Percentiles rank a stretch among this genome's conserved stretches.
Conservation (phyloP, 2,329 filamentous ascomycete genomes). For the Fusarium sp. region DNA sequence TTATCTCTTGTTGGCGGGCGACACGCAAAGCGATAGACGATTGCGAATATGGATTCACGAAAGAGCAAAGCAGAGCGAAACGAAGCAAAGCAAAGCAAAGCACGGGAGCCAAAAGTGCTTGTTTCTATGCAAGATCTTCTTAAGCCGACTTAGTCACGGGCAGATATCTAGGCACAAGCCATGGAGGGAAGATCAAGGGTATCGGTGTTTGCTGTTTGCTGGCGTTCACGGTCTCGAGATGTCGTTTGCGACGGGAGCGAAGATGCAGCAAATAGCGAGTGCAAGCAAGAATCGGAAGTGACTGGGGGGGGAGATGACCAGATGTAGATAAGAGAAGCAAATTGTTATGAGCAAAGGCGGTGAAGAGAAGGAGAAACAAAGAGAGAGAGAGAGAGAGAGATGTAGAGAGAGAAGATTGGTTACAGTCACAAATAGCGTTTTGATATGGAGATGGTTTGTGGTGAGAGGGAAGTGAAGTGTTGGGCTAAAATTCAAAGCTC, state of each 20-base stretch:
- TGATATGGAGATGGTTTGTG: slow-evolving; percentile 22
- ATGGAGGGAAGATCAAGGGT: slow-evolving; percentile 26
- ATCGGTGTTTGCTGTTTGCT: slow-evolving; percentile 21
- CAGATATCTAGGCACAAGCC: slow-evolving; percentile 32
- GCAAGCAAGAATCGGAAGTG: slow-evolving; percentile 17
- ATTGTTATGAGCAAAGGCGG: slow-evolving; percentile 19
- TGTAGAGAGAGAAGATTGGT: slow-evolving; percentile 17
- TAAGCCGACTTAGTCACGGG: slow-evolving; percentile 27
- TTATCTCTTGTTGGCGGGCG: slow-evolving; percentile 34
- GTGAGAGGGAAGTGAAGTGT: slow-evolving; percentile 34
- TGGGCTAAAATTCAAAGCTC: slow-evolving; percentile 45
- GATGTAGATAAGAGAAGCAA: slow-evolving; percentile 21
- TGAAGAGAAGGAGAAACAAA: slow-evolving; percentile 2
- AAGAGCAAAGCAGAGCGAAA: slow-evolving; percentile 22
- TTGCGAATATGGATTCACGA: slow-evolving; percentile 27
- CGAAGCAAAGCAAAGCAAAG: slow-evolving; percentile 23
- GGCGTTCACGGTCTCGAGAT: slow-evolving; percentile 17
- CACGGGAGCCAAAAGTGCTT: slow-evolving; percentile 30
- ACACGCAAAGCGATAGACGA: slow-evolving; percentile 22
- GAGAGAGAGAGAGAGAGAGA: background rate
- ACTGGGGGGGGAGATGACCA: background rate
- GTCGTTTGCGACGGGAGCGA: slow-evolving; percentile 35
- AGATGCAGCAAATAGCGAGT: slow-evolving; percentile 20
- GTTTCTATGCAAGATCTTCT: slow-evolving; percentile 40
- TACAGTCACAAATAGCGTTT: slow-evolving; percentile 29